phyloP scores from a whole-genome alignment of 2,329 filamentous ascomycete genomes.

The Alternaria viburni region DNA sequence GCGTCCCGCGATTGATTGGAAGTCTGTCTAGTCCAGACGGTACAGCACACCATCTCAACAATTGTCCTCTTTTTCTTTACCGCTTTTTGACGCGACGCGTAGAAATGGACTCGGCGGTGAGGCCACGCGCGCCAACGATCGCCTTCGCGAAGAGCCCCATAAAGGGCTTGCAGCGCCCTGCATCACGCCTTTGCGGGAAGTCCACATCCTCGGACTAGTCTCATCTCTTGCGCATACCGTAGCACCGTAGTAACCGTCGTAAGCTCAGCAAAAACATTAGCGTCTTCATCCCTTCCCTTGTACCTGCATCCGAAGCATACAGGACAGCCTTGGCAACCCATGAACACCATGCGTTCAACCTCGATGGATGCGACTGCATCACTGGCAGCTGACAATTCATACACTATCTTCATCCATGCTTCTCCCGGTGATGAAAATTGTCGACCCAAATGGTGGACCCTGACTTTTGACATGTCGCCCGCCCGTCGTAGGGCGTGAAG shows the following conservation, averaged over 20 bases:
- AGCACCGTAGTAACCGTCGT: neutral
- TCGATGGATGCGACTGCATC: neutral
- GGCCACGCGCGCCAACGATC: neutral
- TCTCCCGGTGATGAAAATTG: neutral
- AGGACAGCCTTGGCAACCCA: neutral
- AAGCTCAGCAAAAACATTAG: neutral
- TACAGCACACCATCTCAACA: neutral
- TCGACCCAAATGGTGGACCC: neutral
- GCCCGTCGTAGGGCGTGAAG: neutral
- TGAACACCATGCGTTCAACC: neutral
- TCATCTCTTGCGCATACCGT: neutral
- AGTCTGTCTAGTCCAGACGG: neutral
- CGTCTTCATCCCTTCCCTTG: neutral
- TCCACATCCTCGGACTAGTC: neutral
- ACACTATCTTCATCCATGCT: neutral
- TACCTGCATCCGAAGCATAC: neutral
- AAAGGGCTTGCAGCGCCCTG: neutral
- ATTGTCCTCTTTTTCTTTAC: neutral
- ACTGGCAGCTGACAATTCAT: neutral
- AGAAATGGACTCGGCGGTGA: neutral
- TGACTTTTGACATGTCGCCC: neutral
- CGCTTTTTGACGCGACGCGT: neutral
- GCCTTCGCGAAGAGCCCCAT: neutral
- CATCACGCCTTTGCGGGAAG: neutral
- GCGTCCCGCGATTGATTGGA: constrained; percentile 6